Conservation (phyloP, 257 asterid species). For the Forsythia suspensa region DNA sequence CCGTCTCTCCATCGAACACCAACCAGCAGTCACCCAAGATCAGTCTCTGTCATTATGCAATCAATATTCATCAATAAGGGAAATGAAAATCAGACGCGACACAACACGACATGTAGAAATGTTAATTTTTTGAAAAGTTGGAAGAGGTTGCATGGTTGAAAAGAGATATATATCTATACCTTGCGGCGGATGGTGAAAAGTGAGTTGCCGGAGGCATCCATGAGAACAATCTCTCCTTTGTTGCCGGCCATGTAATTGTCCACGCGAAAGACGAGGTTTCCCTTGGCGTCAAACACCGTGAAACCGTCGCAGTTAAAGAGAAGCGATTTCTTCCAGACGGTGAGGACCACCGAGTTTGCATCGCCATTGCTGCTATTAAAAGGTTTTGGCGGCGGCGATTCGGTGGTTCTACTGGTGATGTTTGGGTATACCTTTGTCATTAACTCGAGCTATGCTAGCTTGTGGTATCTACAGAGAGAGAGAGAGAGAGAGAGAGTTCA, state of each 20-base stretch:
- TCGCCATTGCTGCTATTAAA: neutral
- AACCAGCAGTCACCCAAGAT: slow-evolving; percentile 63
- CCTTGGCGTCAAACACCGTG: slow-evolving; percentile 64
- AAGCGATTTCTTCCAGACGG: slow-evolving; percentile 83
- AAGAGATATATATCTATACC: slow-evolving; percentile 26
- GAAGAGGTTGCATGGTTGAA: too few relatives aligned
- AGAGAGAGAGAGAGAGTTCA: neutral
- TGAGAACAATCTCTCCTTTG: slow-evolving; percentile 50
- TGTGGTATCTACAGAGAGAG: neutral
- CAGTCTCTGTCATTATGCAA: slow-evolving; percentile 35
- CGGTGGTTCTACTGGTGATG: slow-evolving; percentile 25
- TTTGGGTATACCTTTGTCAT: slow-evolving; percentile 66
- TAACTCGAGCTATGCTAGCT: neutral
- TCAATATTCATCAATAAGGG: neutral
- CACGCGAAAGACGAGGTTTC: slow-evolving; percentile 68
- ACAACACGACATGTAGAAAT: too few relatives aligned
- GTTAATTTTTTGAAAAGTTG: too few relatives aligned
- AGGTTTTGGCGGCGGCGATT: neutral
- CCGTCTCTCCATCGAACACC: slow-evolving; percentile 59
- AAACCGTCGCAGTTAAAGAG: slow-evolving; percentile 72
- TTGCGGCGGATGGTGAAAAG: slow-evolving; percentile 76
- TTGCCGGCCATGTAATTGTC: slow-evolving; percentile 62
- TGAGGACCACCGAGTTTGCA: slow-evolving; percentile 38
- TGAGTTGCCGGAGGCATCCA: slow-evolving; percentile 66
- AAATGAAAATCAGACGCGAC: neutral